Base-by-base conservation (phyloP, 2,329 filamentous ascomycete species). In the Phaeosphaeriaceae sp. region DNA sequence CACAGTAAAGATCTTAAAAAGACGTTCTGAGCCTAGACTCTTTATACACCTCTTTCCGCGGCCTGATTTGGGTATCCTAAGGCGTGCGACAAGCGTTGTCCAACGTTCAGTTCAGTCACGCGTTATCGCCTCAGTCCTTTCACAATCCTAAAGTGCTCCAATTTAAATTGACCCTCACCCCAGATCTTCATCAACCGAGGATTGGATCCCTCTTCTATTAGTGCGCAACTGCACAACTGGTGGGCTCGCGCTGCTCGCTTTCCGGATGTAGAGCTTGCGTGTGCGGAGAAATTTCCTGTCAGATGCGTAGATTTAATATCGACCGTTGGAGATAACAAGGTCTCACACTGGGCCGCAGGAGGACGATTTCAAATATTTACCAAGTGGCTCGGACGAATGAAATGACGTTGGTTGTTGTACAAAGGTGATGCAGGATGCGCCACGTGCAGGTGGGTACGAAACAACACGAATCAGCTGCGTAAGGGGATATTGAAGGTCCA, bases 381-480 rank as follows among this genome's bases (percentile, higher is more conserved):
- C 4, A 26, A 28, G n/a, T 36, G 4, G 11, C 15, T 13, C 18
- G 42, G 21, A 34, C 23, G 26, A 38, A 17, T 29, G 11, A 30
- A 23, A 45, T 34, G 28, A 18, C 32, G 37, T 50, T 52, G 35
- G 46, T 44, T 33, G 58, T 49, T 30, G 45, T 44, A 46, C 53
- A 47, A 46, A 29, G 30, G 49, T 30, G 26, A 36, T 36, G 32
- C 42, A 37, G 15, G 40, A 15, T 43, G 46, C 52, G 49, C 47
- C 57, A 55, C 50, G 52, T 43, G 47, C 36, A 9, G 23, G 38
- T 32, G 35, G 43, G 36, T 36, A 36, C 7, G 39, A 52, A 54
- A 60, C 58, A 54, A 13, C 44, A 20, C 60, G 50, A 64, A 64
- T 64, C 26, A 48, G 48, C 30, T 18, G 18, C 32, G 29, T 11